These are phyloP conservation scores for Oxytropis ochrocephala DNA, from an alignment of 306 rosid species.

Conservation along the genomic window DNA sequence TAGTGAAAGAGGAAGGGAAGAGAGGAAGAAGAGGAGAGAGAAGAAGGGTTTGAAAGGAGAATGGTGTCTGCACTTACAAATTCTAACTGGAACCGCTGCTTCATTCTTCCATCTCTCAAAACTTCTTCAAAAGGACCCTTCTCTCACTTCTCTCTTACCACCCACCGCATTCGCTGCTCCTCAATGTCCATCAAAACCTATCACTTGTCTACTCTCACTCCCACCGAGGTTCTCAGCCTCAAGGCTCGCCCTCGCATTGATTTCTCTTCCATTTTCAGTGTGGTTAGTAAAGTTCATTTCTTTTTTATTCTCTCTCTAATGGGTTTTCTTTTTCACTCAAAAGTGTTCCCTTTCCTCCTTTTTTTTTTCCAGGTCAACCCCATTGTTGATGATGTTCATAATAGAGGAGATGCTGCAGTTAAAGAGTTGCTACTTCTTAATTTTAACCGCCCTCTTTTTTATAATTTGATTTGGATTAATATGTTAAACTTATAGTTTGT, in stretches of 20 bases:
- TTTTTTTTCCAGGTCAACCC: constrained; percentile 69
- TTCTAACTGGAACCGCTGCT: constrained; percentile 10
- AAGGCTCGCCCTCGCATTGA: constrained; percentile 91
- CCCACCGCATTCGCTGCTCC: constrained; percentile 34
- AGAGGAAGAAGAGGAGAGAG: neutral
- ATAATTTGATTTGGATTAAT: neutral
- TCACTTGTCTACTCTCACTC: constrained; percentile 59
- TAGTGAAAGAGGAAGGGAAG: neutral
- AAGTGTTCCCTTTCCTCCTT: neutral
- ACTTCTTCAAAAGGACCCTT: neutral
- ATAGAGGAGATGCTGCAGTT: constrained; percentile 80
- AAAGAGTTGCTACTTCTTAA: constrained; percentile 50
- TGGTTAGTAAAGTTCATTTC: constrained; percentile 27
- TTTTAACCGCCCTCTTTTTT: neutral
- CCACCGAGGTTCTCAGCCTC: constrained; percentile 54
- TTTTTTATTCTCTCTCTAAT: neutral
- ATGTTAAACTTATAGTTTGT: neutral
- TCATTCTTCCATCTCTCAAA: neutral
- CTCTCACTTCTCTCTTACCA: constrained; percentile 10
- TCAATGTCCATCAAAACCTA: constrained; percentile 56
- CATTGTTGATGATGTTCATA: constrained; percentile 78
- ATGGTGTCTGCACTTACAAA: constrained; percentile 11
- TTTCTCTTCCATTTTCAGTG: constrained; percentile 77
- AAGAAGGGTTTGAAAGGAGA: neutral
- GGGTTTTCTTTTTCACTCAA: neutral